These are phyloP conservation scores for Sclerotinia minor DNA, from an alignment of 2,329 filamentous ascomycete species.

Conservation along the genomic window DNA sequence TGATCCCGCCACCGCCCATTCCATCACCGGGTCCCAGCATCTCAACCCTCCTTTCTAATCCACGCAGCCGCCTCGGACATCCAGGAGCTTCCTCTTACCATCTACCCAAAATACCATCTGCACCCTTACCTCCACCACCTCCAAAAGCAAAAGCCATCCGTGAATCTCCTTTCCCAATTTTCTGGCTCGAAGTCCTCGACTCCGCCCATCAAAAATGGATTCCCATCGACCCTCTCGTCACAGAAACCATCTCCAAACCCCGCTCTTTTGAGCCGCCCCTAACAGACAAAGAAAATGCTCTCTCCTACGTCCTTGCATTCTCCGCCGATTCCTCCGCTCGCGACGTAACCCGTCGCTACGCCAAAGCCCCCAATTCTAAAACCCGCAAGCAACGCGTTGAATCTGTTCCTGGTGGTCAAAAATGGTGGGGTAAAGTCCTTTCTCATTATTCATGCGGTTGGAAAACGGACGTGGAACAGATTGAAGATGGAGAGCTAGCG, in stretches of 20 bases:
- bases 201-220: slow-evolving; percentile 88
- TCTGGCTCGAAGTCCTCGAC: slow-evolving; percentile 93
- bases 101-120: slow-evolving; percentile 52
- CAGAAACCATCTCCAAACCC: slow-evolving; percentile 73
- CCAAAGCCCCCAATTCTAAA: slow-evolving; percentile 87
- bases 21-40: slow-evolving; percentile 27
- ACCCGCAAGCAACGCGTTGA: slow-evolving; percentile 83
- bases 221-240: slow-evolving; percentile 81
- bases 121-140: slow-evolving; percentile 45
- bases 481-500: slow-evolving; percentile 76
- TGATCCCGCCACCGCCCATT: slow-evolving; percentile 37
- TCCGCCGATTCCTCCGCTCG: slow-evolving; percentile 74
- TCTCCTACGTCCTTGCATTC: slow-evolving; percentile 84
- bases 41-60: slow-evolving; percentile 28
- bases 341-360: slow-evolving; percentile 87
- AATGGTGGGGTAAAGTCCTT: slow-evolving; percentile 57
- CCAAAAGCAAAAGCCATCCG: slow-evolving; percentile 49
- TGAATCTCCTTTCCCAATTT: slow-evolving; percentile 79
- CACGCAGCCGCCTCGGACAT: slow-evolving; percentile 41
- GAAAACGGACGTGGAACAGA: slow-evolving; percentile 69
- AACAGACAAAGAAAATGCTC: slow-evolving; percentile 70
- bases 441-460: slow-evolving; percentile 48
- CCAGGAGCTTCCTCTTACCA: slow-evolving; percentile 52
- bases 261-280: slow-evolving; percentile 79
- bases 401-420: slow-evolving; percentile 49